phyloP scores from a whole-genome alignment of 116 monocot genomes.

The Dioscorea cayenensis region DNA sequence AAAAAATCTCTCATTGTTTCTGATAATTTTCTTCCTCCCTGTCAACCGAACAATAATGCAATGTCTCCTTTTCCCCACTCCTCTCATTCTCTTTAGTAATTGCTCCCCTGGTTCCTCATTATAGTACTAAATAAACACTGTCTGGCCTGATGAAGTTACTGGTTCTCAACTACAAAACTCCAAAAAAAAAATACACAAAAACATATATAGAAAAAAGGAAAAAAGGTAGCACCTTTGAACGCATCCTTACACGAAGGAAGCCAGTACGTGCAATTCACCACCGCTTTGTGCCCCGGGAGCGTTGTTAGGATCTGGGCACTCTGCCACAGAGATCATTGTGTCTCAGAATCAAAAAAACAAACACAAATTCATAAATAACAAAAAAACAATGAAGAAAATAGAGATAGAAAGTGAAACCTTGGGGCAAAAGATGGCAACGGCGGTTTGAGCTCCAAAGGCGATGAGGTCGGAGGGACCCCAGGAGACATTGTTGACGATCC shows the following conservation, averaged over 20 bases:
- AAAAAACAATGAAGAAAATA: conserved; percentile 2
- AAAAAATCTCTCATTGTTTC: too few species aligned
- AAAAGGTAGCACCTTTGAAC: conserved; percentile 40
- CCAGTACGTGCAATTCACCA: conserved; percentile 92
- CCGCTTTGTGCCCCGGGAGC: conserved; percentile 79
- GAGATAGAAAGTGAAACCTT: conserved; percentile 27
- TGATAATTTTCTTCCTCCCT: too few species aligned
- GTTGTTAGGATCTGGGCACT: conserved; percentile 85
- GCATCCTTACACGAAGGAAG: conserved; percentile 69
- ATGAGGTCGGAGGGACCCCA: conserved; percentile 84
- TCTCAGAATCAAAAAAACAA: not conserved
- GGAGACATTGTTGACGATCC: conserved; percentile 93
- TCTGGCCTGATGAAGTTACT: not conserved
- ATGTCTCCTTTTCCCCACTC: too few species aligned
- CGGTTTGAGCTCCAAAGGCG: conserved; percentile 90
- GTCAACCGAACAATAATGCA: too few species aligned
- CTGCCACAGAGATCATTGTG: conserved; percentile 19
- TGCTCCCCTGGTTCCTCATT: too few species aligned
- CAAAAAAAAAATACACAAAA: not conserved
- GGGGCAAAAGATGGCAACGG: conserved; percentile 84
- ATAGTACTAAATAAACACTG: too few species aligned
- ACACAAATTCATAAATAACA: not conserved
- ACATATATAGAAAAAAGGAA: not conserved
- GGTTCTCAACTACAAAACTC: not conserved
- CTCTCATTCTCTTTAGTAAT: too few species aligned